Percentiles rank a stretch among this genome's conserved stretches.
Conservation (phyloP, 495 filamentous ascomycete species). For the Staphylotrichum tortipilum region DNA sequence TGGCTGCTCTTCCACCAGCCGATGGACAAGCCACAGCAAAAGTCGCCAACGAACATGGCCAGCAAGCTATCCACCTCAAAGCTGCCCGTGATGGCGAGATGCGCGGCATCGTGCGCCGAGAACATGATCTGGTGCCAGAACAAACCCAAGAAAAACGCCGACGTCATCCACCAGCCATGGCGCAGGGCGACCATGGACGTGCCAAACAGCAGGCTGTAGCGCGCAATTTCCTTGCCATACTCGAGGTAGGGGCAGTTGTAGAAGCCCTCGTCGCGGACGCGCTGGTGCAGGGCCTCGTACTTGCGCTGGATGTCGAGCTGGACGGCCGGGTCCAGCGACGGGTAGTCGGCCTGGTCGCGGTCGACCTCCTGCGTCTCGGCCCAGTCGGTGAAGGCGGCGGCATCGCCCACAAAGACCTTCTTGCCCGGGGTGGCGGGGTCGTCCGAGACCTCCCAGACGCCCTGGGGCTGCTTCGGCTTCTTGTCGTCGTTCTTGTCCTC, state of each 20-base stretch:
- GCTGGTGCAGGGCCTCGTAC: constrained; percentile 65
- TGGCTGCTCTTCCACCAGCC: constrained; percentile 98
- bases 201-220: constrained; percentile 66
- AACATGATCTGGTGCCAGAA: constrained; percentile 97
- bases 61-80: constrained; percentile 75
- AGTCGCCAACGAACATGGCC: constrained; percentile 84
- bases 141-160: constrained; percentile 67
- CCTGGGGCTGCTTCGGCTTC: too few species aligned
- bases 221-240: constrained; percentile 64
- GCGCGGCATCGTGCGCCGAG: constrained; percentile 89
- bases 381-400: constrained; percentile 48
- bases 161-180: constrained; percentile 63
- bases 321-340: constrained; percentile 60
- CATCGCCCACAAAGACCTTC: not conserved
- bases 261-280: constrained; percentile 63
- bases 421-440: not conserved
- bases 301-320: constrained; percentile 71
- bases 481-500: too few species aligned
- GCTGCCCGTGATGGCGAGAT: constrained; percentile 91
- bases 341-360: constrained; percentile 71
- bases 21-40: constrained; percentile 77
- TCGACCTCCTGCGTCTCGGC: constrained; percentile 48
- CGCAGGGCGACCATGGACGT: constrained; percentile 56
- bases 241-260: constrained; percentile 78
- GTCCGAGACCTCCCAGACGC: not conserved